Evolutionary conservation across 768 basidiomycete genomes (phyloP).

Genomic region (Coprinellus aureogranulatus): DNA sequence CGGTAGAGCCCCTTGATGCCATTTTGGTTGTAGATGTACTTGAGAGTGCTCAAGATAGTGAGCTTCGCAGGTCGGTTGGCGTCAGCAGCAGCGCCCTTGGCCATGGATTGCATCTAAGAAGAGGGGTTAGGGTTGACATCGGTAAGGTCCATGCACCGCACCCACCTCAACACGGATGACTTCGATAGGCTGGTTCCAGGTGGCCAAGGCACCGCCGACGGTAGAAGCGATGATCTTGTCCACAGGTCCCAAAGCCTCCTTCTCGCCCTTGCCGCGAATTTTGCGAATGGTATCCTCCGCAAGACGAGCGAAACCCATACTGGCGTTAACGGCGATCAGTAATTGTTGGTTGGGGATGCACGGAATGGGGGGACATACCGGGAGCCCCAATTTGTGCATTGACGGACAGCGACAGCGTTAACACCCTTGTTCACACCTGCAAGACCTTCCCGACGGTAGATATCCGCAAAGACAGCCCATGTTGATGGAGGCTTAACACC

Average conservation of each 20-base stretch:
- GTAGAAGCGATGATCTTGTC: conserved; percentile 90
- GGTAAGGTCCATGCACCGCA: not conserved
- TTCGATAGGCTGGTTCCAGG: conserved; percentile 99
- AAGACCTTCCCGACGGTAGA: conserved; percentile 90
- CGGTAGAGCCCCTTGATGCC: conserved; percentile 96
- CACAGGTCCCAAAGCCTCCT: conserved; percentile 65
- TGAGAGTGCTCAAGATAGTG: conserved; percentile 86
- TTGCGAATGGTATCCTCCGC: conserved; percentile 80
- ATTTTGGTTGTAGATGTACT: conserved; percentile 95
- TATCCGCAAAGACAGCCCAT: conserved; percentile 92
- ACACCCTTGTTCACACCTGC: conserved; percentile 99
- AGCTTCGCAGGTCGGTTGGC: conserved; percentile 86
- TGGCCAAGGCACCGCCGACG: conserved; percentile 91
- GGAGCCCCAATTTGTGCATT: conserved; percentile 92
- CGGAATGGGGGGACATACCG: conserved; percentile 48
- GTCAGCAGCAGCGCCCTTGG: conserved; percentile 67
- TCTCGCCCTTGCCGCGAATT: conserved; percentile 73
- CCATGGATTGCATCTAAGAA: conserved; percentile 98
- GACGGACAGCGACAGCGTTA: conserved; percentile 88
- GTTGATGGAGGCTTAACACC: conserved; percentile 89
- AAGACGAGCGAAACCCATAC: conserved; percentile 95
- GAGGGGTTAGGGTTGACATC: conserved; percentile 1
- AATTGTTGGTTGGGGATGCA: not conserved
- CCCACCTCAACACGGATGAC: conserved; percentile 92
- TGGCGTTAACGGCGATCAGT: conserved; percentile 26